These are phyloP conservation scores for Xylaria venustula DNA, from an alignment of 495 filamentous ascomycete species.

Conservation along the genomic window DNA sequence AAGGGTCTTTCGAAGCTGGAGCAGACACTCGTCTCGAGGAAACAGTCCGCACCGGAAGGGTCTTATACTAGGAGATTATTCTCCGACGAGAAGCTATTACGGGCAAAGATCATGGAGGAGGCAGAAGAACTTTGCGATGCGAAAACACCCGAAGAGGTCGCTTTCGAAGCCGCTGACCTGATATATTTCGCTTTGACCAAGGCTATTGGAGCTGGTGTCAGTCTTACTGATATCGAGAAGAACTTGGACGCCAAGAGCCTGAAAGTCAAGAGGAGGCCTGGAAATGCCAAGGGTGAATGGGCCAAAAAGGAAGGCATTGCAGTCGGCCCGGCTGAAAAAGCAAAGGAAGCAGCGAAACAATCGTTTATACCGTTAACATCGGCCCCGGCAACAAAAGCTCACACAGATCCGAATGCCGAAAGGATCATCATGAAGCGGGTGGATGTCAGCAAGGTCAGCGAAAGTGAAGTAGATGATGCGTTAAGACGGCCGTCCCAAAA, in stretches of 20 bases:
- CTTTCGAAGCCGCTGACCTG: constrained; percentile 92
- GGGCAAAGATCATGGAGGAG: constrained; percentile 98
- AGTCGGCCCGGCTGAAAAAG: constrained; percentile 35
- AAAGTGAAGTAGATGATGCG: constrained; percentile 61
- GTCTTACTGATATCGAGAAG: constrained; percentile 80
- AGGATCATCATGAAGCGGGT: constrained; percentile 82
- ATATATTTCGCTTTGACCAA: constrained; percentile 94
- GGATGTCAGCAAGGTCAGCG: constrained; percentile 59
- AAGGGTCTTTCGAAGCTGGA: constrained; percentile 79
- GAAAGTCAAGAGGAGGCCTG: constrained; percentile 87
- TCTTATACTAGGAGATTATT: constrained; percentile 94
- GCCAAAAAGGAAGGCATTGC: constrained; percentile 74
- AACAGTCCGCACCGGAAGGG: constrained; percentile 74
- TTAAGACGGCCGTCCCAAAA: constrained; percentile 89
- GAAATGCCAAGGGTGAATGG: constrained; percentile 90
- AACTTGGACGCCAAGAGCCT: constrained; percentile 92
- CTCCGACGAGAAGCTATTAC: constrained; percentile 81
- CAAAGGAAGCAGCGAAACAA: constrained; percentile 35
- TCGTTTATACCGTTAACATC: constrained; percentile 21
- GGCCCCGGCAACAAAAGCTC: constrained; percentile 22
- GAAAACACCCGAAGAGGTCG: constrained; percentile 73
- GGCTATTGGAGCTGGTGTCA: constrained; percentile 78
- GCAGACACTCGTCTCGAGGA: constrained; percentile 76
- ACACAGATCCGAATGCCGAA: constrained; percentile 54
- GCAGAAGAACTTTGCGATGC: constrained; percentile 91